A percentile compares a stretch with the other conserved stretches of the same genome.
Evolutionary conservation across 2,329 filamentous ascomycete species (phyloP).

Genomic region (Aspergillus viridinutans): DNA sequence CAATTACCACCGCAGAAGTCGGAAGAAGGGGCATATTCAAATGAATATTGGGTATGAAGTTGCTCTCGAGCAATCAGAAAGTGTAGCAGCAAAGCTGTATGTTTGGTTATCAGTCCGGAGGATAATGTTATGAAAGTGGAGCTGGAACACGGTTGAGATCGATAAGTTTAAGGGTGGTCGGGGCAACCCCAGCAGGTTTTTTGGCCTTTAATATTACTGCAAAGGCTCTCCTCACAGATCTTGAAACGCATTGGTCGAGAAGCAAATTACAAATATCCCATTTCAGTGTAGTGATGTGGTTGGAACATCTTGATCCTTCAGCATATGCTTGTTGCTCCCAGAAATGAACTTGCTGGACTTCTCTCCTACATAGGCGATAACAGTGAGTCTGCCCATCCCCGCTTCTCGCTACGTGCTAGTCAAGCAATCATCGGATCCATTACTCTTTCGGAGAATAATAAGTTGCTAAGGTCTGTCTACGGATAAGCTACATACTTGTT

Average conservation of each 20-base stretch:
- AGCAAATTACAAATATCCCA: not conserved
- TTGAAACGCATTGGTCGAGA: not conserved
- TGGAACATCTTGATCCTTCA: not conserved
- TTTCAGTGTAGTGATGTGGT: not conserved
- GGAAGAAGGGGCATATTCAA: not conserved
- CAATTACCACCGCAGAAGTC: not conserved
- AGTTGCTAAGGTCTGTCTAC: not conserved
- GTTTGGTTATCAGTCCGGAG: not conserved
- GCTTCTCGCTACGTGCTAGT: not conserved
- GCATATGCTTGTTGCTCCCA: too few species aligned
- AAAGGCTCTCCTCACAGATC: not conserved
- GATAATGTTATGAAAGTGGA: slow-evolving; percentile 12
- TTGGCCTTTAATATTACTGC: not conserved
- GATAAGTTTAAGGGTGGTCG: slow-evolving; percentile 17
- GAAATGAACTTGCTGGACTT: not conserved
- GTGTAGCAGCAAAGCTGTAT: slow-evolving; percentile 1
- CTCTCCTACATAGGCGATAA: not conserved
- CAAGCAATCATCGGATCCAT: not conserved
- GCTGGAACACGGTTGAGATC: slow-evolving; percentile 2
- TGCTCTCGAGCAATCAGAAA: not conserved
- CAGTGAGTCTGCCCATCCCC: not conserved
- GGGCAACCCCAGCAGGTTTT: slow-evolving; percentile 15
- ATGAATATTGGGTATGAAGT: slow-evolving; percentile 1
- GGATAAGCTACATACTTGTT: not conserved
- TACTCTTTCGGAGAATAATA: not conserved